Evolutionary conservation across 2,329 filamentous ascomycete genomes (phyloP).

Genomic region (Lachnellula cervina): DNA sequence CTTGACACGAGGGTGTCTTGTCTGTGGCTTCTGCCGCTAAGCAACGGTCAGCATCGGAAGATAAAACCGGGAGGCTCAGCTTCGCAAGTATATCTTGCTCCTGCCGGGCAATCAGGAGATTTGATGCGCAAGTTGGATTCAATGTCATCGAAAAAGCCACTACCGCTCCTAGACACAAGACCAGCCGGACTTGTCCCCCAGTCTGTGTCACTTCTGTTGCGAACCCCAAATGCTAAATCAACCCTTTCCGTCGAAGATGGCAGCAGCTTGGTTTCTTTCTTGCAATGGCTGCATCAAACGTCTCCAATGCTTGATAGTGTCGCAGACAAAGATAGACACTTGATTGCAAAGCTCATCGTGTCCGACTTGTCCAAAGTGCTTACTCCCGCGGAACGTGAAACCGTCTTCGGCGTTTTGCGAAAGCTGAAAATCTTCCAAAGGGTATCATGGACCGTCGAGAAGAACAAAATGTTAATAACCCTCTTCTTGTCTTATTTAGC

Average conservation of each 20-base stretch:
- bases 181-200: background rate
- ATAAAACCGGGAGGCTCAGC: conserved; percentile 8
- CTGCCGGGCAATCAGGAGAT: conserved; percentile 5
- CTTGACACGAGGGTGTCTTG: conserved; percentile 5
- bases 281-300: conserved; percentile 12
- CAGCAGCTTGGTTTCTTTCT: conserved; percentile 4
- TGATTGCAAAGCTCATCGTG: conserved; percentile 6
- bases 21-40: conserved; percentile 29
- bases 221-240: background rate
- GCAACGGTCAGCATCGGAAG: conserved; percentile 20
- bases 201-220: background rate
- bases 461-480: conserved; percentile 7
- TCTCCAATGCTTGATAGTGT: background rate
- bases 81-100: conserved; percentile 7
- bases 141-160: background rate
- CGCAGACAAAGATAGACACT: conserved; percentile 4
- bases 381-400: background rate
- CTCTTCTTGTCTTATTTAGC: background rate
- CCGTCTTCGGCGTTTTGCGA: conserved; percentile 1
- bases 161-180: conserved; percentile 7
- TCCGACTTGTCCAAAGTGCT: background rate
- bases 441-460: conserved; percentile 7
- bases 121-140: conserved; percentile 15
- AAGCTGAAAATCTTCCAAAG: conserved; percentile 13
- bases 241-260: conserved; percentile 7